Percentiles rank a stretch among this genome's conserved stretches.
Evolutionary conservation across 352 stramenopile species (phyloP).

Genomic region (Globisporangium yorkense): DNA sequence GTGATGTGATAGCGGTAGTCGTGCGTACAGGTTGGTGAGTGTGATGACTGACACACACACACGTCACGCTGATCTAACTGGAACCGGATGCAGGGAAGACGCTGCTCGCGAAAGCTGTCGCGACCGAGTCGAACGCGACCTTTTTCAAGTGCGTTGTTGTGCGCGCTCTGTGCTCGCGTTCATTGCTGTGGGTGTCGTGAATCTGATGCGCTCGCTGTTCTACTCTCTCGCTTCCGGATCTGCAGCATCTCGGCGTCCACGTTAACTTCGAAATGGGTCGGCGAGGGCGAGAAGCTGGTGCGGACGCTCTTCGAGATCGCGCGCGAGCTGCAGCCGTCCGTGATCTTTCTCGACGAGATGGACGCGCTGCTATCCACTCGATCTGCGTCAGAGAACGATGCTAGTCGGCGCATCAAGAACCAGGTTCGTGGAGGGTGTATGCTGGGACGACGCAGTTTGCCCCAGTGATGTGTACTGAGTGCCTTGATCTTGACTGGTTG

Average conservation of each 20-base stretch:
- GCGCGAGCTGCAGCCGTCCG: slow-evolving; percentile 68
- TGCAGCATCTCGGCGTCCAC: slow-evolving; percentile 83
- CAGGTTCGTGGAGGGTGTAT: slow-evolving; percentile 32
- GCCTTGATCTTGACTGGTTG: neutral
- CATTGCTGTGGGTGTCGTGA: neutral
- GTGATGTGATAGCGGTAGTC: neutral
- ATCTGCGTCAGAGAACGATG: slow-evolving; percentile 78
- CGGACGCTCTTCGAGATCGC: slow-evolving; percentile 91
- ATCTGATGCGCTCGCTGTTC: neutral
- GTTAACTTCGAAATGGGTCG: slow-evolving; percentile 88
- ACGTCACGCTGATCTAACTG: neutral
- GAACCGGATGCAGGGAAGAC: slow-evolving; percentile 53
- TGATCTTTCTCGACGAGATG: slow-evolving; percentile 91
- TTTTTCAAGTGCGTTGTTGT: slow-evolving; percentile 58
- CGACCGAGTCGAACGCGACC: slow-evolving; percentile 75
- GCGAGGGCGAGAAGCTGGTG: slow-evolving; percentile 94
- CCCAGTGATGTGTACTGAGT: no score
- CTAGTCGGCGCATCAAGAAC: slow-evolving; percentile 86
- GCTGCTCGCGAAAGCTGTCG: slow-evolving; percentile 75
- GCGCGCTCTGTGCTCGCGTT: neutral
- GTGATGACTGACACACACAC: neutral
- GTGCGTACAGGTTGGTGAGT: neutral
- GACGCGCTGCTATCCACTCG: slow-evolving; percentile 76
- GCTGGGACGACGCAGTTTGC: no score
- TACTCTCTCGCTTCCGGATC: neutral